These are phyloP conservation scores for Evernia prunastri DNA, from an alignment of 495 filamentous ascomycete species.

Conservation along the genomic window DNA sequence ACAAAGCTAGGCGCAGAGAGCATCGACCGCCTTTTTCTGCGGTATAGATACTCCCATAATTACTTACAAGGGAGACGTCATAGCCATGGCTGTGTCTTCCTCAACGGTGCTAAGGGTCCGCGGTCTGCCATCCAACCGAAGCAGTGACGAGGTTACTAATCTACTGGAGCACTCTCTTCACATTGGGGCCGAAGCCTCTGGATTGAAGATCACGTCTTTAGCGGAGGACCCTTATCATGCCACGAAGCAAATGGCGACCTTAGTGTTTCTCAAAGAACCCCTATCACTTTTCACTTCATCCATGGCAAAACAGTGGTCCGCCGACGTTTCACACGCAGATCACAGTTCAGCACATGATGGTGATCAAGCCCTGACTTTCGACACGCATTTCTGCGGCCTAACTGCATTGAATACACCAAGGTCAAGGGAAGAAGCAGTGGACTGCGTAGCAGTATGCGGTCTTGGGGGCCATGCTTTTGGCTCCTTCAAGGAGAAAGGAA, in stretches of 20 bases:
- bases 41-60: neutral
- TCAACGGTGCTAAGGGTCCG: neutral
- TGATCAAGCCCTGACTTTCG: neutral
- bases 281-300: neutral
- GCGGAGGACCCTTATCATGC: neutral
- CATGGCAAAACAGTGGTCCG: neutral
- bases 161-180: neutral
- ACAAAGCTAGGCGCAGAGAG: too few species aligned
- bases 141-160: neutral
- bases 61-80: neutral
- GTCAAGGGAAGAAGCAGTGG: neutral
- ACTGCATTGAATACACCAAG: neutral
- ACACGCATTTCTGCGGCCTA: neutral
- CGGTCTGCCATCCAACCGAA: neutral
- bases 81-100: neutral
- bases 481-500: neutral
- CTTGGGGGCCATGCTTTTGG: slow-evolving; percentile 1
- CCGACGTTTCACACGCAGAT: neutral
- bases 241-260: neutral
- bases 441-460: neutral
- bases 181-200: neutral
- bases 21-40: neutral
- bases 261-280: neutral
- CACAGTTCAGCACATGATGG: neutral
- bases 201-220: neutral